Conservation (phyloP, 1,284 basidiomycete species). For the Ceratobasidium sp. region DNA sequence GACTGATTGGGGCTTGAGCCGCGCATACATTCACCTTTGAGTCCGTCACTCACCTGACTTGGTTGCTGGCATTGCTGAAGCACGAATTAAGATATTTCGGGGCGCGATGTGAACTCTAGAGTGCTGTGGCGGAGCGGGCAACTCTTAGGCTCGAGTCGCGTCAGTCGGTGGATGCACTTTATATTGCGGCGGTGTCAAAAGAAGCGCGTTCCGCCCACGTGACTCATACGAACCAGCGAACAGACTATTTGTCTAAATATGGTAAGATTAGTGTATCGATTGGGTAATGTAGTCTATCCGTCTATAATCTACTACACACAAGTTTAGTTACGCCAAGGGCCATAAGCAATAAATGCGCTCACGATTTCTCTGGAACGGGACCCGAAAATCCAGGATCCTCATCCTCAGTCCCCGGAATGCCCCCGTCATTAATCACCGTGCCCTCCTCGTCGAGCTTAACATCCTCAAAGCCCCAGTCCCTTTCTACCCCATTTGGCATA, state of each 20-base stretch:
- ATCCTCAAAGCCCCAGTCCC: conserved; percentile 86
- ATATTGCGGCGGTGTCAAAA: conserved; percentile 1
- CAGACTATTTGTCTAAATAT: conserved; percentile 14
- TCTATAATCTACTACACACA: conserved; percentile 35
- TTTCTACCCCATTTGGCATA: conserved; percentile 67
- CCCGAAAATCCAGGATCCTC: conserved; percentile 54
- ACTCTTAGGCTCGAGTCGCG: not conserved
- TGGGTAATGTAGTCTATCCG: conserved; percentile 10
- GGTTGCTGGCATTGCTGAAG: conserved; percentile 1
- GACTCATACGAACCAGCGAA: not conserved
- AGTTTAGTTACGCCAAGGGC: not conserved
- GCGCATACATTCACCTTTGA: conserved; percentile 36
- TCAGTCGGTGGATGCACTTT: conserved; percentile 6
- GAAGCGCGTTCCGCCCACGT: not conserved
- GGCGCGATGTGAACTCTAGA: no score
- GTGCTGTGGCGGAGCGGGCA: not conserved
- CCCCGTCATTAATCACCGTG: conserved; percentile 71
- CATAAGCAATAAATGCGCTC: conserved; percentile 1
- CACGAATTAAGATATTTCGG: conserved; percentile 44
- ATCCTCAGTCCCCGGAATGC: conserved; percentile 68
- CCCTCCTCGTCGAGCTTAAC: conserved; percentile 61
- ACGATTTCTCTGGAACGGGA: conserved; percentile 37
- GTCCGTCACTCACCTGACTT: conserved; percentile 2
- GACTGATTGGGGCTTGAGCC: conserved; percentile 1
- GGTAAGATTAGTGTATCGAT: conserved; percentile 14